Base-by-base conservation (phyloP, 306 rosid species). In the Pyrus bretschneideri region DNA sequence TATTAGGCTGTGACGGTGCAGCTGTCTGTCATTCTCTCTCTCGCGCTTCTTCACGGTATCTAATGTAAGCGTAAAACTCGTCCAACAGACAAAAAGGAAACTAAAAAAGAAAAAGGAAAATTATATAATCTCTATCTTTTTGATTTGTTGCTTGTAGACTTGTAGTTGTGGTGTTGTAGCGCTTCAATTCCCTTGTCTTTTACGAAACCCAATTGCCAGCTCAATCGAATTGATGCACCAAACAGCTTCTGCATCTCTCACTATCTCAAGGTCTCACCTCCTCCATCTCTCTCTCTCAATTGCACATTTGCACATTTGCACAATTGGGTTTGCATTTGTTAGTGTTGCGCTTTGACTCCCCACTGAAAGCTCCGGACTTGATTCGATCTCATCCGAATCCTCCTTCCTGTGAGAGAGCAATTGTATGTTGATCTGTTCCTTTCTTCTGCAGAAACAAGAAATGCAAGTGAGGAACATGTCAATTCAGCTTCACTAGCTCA, bases 261-360 rank as follows among this genome's bases (percentile, higher is more conserved):
- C 49, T 84, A 88, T 81, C 82, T 70, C 77, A 80, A 88, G 96
- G 94, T 93, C 71, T 93, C 73, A 57, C 78, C 60, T 30, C 3
- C 49, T 2, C 19, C 4, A 45, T 18, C n/a, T 68, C 57, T 69
- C 73, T 1, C 51, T 57, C 13, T 25, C 55, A 15, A 5, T 15
- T 49, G 55, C 54, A 15, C 19, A 49, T 4, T 10, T 42, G 45
- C 46, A 42, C 46, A 10, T 1, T 44, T 42, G 14, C 49, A 44
- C 49, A 44, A 25, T 76, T 82, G 64, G 40, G 69, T 42, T 21
- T 59, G 55, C 77, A 19, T 76, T 80, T 54, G 71, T 63, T 25
- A n/a, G 46, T 61, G 22, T 35, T 46, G 15, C 77, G 22, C 44
- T 57, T 89, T 85, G 86, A 90, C 91, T 84, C 9, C 33, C 40